Evolutionary conservation across 805 yeast genomes (phyloP).

Genomic region (Teunomyces atbi): DNA sequence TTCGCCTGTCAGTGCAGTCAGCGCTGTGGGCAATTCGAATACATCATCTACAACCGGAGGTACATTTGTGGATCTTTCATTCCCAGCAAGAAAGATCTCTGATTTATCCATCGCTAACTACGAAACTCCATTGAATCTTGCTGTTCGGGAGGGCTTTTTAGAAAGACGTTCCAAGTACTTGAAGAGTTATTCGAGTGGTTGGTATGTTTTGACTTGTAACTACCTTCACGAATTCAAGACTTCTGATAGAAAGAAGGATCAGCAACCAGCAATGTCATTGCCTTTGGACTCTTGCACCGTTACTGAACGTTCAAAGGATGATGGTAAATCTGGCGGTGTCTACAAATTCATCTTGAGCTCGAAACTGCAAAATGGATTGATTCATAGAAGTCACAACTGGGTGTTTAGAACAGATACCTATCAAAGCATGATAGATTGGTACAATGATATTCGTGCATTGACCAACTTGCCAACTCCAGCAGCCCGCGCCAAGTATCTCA

Average conservation of each 20-base stretch:
- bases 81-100: conserved; percentile 33
- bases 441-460: conserved; percentile 66
- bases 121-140: conserved; percentile 61
- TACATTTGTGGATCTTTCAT: conserved; percentile 40
- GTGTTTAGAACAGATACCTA: conserved; percentile 90
- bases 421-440: conserved; percentile 82
- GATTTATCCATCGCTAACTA: conserved; percentile 68
- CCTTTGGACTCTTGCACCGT: conserved; percentile 77
- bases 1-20: conserved; percentile 23
- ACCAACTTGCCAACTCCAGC: conserved; percentile 62
- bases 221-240: conserved; percentile 89
- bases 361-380: conserved; percentile 65
- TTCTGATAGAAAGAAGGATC: conserved; percentile 76
- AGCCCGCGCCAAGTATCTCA: conserved; percentile 48
- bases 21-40: conserved; percentile 25
- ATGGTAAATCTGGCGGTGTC: conserved; percentile 51
- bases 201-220: conserved; percentile 86
- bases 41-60: conserved; percentile 30
- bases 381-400: conserved; percentile 86
- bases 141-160: conserved; percentile 71
- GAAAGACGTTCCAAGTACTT: conserved; percentile 90
- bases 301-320: conserved; percentile 77
- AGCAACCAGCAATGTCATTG: conserved; percentile 79
- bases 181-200: conserved; percentile 87
- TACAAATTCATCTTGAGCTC: conserved; percentile 80